phyloP scores from a whole-genome alignment of 2,329 filamentous ascomycete genomes.

The Venturiaceae sp. region DNA sequence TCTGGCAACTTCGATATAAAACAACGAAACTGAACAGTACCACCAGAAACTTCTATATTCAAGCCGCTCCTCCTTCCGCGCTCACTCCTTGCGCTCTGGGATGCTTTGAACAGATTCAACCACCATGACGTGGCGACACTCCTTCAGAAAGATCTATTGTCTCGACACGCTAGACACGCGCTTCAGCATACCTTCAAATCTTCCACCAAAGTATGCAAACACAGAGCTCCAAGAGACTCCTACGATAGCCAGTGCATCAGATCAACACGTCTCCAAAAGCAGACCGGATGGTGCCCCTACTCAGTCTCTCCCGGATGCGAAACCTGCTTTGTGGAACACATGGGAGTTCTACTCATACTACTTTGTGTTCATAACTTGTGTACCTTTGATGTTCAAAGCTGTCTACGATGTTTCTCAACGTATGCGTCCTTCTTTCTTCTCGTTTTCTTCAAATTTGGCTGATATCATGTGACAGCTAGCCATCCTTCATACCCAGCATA shows the following conservation, averaged over 20 bases:
- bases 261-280: conserved; percentile 6
- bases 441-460: not conserved
- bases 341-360: conserved; percentile 81
- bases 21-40: no score
- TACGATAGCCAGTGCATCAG: conserved; percentile 17
- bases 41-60: no score
- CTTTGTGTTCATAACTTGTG: conserved; percentile 50
- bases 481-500: conserved; percentile 75
- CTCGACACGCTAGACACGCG: conserved; percentile 61
- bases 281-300: conserved; percentile 16
- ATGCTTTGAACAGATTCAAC: not conserved
- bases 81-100: not conserved
- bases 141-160: conserved; percentile 47
- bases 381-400: conserved; percentile 89
- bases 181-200: conserved; percentile 61
- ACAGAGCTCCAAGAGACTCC: conserved; percentile 23
- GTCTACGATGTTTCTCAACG: conserved; percentile 77
- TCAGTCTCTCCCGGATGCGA: conserved; percentile 27
- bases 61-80: not conserved
- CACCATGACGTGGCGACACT: conserved; percentile 34
- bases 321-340: conserved; percentile 72
- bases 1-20: not conserved
- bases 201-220: conserved; percentile 42
- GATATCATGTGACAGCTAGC: conserved; percentile 45
- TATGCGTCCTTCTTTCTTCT: conserved; percentile 34